Percentiles rank a stretch among this genome's conserved stretches.
Evolutionary conservation across 2,329 filamentous ascomycete species (phyloP).

Genomic region (Hypocreales sp.): DNA sequence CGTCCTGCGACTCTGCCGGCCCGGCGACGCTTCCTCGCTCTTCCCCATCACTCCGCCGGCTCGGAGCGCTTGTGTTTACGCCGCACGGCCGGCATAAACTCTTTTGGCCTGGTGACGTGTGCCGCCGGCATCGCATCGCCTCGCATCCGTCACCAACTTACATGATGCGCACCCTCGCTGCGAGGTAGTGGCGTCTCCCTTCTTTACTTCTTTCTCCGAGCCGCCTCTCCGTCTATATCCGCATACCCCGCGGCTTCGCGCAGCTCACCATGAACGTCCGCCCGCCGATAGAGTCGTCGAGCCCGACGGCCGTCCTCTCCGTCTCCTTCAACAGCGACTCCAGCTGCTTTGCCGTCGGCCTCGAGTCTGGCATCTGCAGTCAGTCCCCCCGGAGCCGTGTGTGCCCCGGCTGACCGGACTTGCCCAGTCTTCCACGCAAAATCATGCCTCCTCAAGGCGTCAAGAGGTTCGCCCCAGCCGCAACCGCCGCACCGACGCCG

Average conservation of each 20-base stretch:
- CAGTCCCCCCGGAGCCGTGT: conserved; percentile 16
- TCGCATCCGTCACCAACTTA: too few relatives aligned
- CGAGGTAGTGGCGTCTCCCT: too few relatives aligned
- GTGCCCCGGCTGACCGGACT: conserved; percentile 10
- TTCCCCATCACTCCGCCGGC: too few relatives aligned
- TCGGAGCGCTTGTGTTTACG: too few relatives aligned
- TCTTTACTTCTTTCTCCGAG: too few relatives aligned
- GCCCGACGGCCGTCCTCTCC: conserved; percentile 62
- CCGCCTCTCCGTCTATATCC: too few relatives aligned
- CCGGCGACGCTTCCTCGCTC: too few relatives aligned
- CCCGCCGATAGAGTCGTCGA: conserved; percentile 65
- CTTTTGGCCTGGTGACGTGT: too few relatives aligned
- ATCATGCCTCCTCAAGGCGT: conserved; percentile 51
- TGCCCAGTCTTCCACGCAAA: conserved; percentile 54
- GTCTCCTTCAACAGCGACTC: conserved; percentile 74
- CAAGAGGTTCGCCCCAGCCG: conserved; percentile 19
- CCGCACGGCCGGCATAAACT: too few relatives aligned
- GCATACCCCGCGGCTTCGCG: background rate
- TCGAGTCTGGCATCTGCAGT: conserved; percentile 79
- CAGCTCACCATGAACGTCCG: conserved; percentile 64
- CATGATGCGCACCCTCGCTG: too few relatives aligned
- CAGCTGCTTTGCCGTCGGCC: conserved; percentile 73
- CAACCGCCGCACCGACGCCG: conserved; percentile 1
- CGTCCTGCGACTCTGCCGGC: too few relatives aligned
- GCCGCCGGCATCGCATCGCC: too few relatives aligned